A percentile compares a stretch with the other conserved stretches of the same genome.
Conservation (phyloP, 306 rosid species). For the Begonia masoniana region DNA sequence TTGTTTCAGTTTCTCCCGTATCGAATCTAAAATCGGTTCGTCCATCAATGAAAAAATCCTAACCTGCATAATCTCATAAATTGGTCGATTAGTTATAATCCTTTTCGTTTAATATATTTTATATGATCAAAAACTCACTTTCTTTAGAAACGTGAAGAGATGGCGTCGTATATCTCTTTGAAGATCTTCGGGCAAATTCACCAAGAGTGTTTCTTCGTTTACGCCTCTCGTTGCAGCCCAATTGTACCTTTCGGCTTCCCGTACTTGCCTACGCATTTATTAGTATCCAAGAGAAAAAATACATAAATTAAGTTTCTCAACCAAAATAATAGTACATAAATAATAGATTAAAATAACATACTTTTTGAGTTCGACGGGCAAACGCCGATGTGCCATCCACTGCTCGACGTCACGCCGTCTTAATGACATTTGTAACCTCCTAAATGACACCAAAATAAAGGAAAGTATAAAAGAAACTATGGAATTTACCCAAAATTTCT, state of each 20-base stretch:
- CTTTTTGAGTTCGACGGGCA: constrained; percentile 52
- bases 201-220: constrained; percentile 69
- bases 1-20: constrained; percentile 62
- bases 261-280: constrained; percentile 40
- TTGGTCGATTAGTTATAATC: not conserved
- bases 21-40: constrained; percentile 60
- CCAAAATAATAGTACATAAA: not conserved
- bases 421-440: constrained; percentile 71
- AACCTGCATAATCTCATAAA: constrained; percentile 26
- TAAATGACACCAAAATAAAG: constrained; percentile 2
- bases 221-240: constrained; percentile 96
- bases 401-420: constrained; percentile 76
- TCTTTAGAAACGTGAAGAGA: constrained; percentile 46
- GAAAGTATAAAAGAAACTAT: not conserved
- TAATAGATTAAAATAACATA: constrained; percentile 6
- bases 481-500: too few species aligned
- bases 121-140: constrained; percentile 21
- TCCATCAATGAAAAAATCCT: constrained; percentile 69
- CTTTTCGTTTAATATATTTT: not conserved
- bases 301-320: too few species aligned
- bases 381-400: constrained; percentile 88
- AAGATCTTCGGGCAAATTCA: constrained; percentile 74
- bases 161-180: constrained; percentile 75
- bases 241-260: constrained; percentile 55
- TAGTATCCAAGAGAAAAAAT: too few species aligned